Evolutionary conservation across 2,329 filamentous ascomycete genomes (phyloP), one percentile per base, ranked within the genome.

Genomic region (Pseudopithomyces chartarum): DNA sequence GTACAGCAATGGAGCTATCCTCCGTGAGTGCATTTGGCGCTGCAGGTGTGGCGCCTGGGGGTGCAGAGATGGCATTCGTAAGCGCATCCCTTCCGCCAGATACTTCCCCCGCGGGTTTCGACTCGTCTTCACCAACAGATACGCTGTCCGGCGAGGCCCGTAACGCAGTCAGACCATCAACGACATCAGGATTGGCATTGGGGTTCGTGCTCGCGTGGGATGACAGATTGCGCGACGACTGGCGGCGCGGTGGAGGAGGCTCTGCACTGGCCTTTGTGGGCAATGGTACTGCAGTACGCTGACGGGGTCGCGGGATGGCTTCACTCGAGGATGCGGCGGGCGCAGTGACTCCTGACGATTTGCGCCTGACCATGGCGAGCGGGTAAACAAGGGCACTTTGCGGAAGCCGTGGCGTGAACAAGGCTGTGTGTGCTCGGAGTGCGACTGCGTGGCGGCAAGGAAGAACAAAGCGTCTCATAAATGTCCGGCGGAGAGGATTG

Each of bases 61-160:
- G 46, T 51, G 42, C 63, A 26, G 61, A 49, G 38, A 50, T 59
- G 13, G 53, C 52, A 44, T 55, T 47, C 39, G 58, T 54, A 39
- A 58, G 52, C 46, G 61, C 42, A 36, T 60, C 59, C 23, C 53
- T 55, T 57, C 47, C 50, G 47, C 44, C 39, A 51, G 49, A 23
- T 17, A 40, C 58, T 33, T 26, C 49, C 42, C 38, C 33, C 17
- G 46, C 47, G 48, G 55, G 53, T 56, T 57, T 59, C 60, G 49
- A 42, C 12, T 20, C 50, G n/a, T 54, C 11, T 33, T 38, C 34
- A 32, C 26, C 44, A 46, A 29, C 26, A 42, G n/a, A 66, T 45
- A 68, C 74, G 57, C 71, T 71, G 57, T 81, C 78, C 15, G 79
- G 79, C 48, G 79, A 81, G 38, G 79, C 78, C 40, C 77, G 70